Evolutionary conservation across 768 basidiomycete species (phyloP), one percentile per base, ranked within the genome.

Genomic region (Lentinula sp.): DNA sequence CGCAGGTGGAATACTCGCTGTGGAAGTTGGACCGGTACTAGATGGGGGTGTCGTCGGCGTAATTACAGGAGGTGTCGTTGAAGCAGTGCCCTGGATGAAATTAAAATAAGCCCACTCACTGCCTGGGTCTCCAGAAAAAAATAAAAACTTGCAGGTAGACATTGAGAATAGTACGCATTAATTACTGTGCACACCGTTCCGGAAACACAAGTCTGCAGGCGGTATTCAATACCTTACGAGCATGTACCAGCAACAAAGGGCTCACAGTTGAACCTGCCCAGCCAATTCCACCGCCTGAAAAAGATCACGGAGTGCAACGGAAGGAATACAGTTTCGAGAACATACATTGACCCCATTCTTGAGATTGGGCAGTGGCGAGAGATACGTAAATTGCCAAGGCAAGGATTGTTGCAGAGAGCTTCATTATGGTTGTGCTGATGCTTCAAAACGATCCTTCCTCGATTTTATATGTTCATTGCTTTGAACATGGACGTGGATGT

Each of bases 231-330:
- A 16, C 7, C 6, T 32, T 16, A 35, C 16, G 39, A 43, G 32
- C 12, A 43, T 46, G 28, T 15, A 35, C 9, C 16, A 16, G 32
- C 6, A n/a, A 60, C 43, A 23, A 43, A 36, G 58, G 20, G 37
- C 23, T 46, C 52, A 55, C 66, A 10, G 64, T 65, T 10, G 64
- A 33, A 20, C 64, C 66, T 9, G 64, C 59, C 66, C 66, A 66
- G 32, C 64, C 64, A 35, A 52, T 60, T 4, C 64, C 64, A 7
- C 64, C 64, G 18, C 66, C 65, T 64, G 46, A 43, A 28, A 28
- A 28, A 28, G 3, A 41, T 41, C 39, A 20, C n/a, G 45, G 13
- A 5, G n/a, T 32, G 23, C 36, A 39, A 41, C 15, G 12, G 15
- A 48, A 43, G 36, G 16, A 39, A 18, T 8, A 55, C 5, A n/a